Conservation (phyloP, 2,329 filamentous ascomycete species). For the Fusarium irregulare region DNA sequence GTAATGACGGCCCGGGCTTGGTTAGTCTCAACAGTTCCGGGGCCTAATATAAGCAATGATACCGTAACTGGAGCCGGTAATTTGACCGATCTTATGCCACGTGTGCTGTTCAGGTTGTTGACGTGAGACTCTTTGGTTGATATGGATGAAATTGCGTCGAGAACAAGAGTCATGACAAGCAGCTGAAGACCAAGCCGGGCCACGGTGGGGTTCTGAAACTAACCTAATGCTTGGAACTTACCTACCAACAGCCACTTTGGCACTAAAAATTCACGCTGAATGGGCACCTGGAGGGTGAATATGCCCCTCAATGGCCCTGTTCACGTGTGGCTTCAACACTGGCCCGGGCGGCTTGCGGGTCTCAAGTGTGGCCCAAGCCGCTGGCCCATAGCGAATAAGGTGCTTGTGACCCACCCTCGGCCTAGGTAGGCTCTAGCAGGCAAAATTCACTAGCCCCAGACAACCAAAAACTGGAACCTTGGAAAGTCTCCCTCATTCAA, state of each 20-base stretch:
- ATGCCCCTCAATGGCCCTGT: slow-evolving; percentile 21
- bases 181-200: background rate
- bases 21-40: slow-evolving; percentile 16
- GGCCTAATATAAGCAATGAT: slow-evolving; percentile 12
- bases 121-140: background rate
- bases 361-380: slow-evolving; percentile 25
- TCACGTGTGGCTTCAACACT: slow-evolving; percentile 25
- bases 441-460: slow-evolving; percentile 39
- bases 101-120: slow-evolving; percentile 7
- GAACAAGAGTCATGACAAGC: slow-evolving; percentile 24
- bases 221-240: background rate
- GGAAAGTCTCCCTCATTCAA: slow-evolving; percentile 35
- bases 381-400: slow-evolving; percentile 31
- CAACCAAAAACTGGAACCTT: slow-evolving; percentile 38
- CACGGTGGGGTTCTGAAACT: slow-evolving; percentile 15
- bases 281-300: slow-evolving; percentile 11
- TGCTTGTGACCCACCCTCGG: slow-evolving; percentile 29
- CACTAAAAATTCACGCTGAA: slow-evolving; percentile 17
- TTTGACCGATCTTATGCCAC: slow-evolving; percentile 21
- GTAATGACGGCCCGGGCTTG: slow-evolving; percentile 32
- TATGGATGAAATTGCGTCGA: background rate
- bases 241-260: background rate
- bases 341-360: slow-evolving; percentile 22
- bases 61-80: slow-evolving; percentile 5
- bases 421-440: slow-evolving; percentile 17